Conservation (phyloP, 2,329 filamentous ascomycete genomes). For the Verticillium albo-atrum region DNA sequence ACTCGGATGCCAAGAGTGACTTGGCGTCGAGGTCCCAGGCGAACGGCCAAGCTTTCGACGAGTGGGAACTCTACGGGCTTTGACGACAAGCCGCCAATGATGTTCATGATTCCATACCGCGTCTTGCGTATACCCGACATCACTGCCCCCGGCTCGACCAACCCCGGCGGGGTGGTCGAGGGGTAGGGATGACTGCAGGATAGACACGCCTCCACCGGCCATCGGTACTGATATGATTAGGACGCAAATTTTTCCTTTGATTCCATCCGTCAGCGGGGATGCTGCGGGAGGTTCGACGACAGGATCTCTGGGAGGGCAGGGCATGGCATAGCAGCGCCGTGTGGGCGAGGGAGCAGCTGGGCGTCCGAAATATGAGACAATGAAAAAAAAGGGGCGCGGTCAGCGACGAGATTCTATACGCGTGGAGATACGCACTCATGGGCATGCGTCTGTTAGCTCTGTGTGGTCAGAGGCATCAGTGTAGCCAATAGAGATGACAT, state of each 20-base stretch:
- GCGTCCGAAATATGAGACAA: background rate
- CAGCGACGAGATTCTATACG: background rate
- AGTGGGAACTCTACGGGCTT: conserved; percentile 1
- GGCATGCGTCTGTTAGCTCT: background rate
- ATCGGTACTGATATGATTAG: background rate
- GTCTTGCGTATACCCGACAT: background rate
- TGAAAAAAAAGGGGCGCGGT: background rate
- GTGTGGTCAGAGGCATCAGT: background rate
- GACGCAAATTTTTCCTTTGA: background rate
- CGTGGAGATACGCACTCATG: background rate
- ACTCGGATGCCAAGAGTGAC: background rate
- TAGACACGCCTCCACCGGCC: background rate
- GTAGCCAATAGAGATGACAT: background rate
- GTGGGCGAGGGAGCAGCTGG: background rate
- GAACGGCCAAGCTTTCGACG: background rate
- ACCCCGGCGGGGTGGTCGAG: background rate
- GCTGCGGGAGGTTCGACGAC: background rate
- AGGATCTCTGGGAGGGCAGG: background rate
- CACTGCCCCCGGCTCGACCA: background rate
- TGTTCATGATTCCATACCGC: background rate
- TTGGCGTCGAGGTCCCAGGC: background rate
- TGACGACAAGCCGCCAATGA: background rate
- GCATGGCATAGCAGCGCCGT: background rate
- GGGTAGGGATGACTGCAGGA: background rate
- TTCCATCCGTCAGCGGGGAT: background rate